Evolutionary conservation across 345 rosid genomes (phyloP).

Genomic region (Salix arbutifolia): DNA sequence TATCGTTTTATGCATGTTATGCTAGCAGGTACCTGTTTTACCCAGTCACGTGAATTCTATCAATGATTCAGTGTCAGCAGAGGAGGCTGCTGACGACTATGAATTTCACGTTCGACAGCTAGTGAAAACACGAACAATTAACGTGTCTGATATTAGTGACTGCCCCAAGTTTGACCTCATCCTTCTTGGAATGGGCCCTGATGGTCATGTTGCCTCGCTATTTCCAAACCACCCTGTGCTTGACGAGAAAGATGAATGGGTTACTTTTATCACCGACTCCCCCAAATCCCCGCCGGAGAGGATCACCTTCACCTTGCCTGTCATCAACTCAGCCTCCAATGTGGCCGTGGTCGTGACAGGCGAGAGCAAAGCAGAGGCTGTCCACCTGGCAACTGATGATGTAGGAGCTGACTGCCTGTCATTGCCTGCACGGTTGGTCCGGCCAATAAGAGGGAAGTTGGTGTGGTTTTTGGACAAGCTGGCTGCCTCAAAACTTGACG

Average conservation of each 20-base stretch:
- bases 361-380: constrained; percentile 68
- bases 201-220: constrained; percentile 87
- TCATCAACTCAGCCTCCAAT: constrained; percentile 79
- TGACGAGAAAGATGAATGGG: constrained; percentile 62
- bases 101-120: constrained; percentile 69
- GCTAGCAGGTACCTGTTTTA: constrained; percentile 61
- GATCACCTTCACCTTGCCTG: constrained; percentile 86
- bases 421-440: constrained; percentile 64
- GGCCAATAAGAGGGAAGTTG: constrained; percentile 59
- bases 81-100: constrained; percentile 75
- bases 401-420: constrained; percentile 34
- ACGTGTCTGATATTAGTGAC: constrained; percentile 66
- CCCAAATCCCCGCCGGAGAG: constrained; percentile 90
- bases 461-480: constrained; percentile 83
- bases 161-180: constrained; percentile 88
- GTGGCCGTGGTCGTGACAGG: constrained; percentile 71
- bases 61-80: constrained; percentile 70
- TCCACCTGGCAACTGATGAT: constrained; percentile 58
- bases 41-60: constrained; percentile 78
- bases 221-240: constrained; percentile 69
- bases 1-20: constrained; percentile 1
- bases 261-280: constrained; percentile 62
- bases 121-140: constrained; percentile 57
- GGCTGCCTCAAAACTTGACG: constrained; percentile 65
- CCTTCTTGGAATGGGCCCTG: constrained; percentile 84